Conservation (phyloP, 305 asterid genomes). For the Fraxinus velutina region DNA sequence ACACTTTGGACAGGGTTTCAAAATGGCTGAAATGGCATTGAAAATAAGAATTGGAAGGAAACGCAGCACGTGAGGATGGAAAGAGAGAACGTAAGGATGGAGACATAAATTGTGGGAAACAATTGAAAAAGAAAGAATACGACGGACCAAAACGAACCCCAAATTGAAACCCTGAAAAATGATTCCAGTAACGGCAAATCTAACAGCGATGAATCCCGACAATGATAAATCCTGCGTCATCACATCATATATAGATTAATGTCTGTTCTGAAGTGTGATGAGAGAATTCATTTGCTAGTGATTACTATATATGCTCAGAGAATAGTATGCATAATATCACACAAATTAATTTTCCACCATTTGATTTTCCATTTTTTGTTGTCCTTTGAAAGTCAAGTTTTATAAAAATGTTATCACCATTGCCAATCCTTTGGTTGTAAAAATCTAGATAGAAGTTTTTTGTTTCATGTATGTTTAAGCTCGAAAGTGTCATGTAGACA, state of each 20-base stretch:
- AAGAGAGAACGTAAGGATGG: too few relatives aligned
- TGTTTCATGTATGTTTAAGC: neutral
- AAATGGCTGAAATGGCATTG: too few relatives aligned
- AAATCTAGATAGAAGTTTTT: neutral
- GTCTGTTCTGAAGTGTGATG: constrained; percentile 61
- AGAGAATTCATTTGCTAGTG: constrained; percentile 58
- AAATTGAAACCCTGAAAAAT: too few relatives aligned
- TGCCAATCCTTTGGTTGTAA: neutral
- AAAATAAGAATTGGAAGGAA: too few relatives aligned
- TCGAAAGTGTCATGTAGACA: neutral
- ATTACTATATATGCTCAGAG: constrained; percentile 11
- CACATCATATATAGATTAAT: constrained; percentile 39
- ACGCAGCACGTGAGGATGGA: too few relatives aligned
- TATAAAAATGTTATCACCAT: neutral
- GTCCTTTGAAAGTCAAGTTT: neutral
- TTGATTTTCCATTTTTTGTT: neutral
- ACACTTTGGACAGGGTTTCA: too few relatives aligned
- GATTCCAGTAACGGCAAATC: too few relatives aligned
- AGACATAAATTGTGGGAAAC: too few relatives aligned
- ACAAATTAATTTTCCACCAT: neutral
- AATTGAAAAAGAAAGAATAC: too few relatives aligned
- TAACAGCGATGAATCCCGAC: too few relatives aligned
- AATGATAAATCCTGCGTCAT: too few relatives aligned
- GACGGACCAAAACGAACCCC: too few relatives aligned
- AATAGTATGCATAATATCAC: neutral